Percentiles rank a stretch among this genome's conserved stretches.
Evolutionary conservation across 768 basidiomycete genomes (phyloP).

Genomic region (Lactarius indigo): DNA sequence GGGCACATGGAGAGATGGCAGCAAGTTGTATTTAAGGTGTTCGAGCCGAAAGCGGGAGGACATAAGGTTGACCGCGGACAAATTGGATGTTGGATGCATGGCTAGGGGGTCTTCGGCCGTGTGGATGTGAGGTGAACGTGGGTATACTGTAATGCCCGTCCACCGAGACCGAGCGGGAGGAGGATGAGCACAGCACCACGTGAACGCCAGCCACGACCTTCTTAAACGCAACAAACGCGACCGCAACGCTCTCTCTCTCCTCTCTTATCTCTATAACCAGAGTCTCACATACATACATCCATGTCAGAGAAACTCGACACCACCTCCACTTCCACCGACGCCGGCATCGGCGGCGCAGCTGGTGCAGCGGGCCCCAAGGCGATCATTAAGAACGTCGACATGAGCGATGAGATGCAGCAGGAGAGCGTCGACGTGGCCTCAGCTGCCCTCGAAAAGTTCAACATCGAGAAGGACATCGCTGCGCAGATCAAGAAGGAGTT

Average conservation of each 20-base stretch:
- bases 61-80: neutral
- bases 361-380: constrained; percentile 58
- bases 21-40: neutral
- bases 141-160: neutral
- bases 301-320: constrained; percentile 51
- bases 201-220: neutral
- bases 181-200: constrained; percentile 4
- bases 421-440: constrained; percentile 86
- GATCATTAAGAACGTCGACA: constrained; percentile 95
- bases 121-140: neutral
- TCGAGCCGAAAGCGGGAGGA: neutral
- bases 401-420: constrained; percentile 96
- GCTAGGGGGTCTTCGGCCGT: neutral
- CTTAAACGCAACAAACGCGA: neutral
- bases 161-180: neutral
- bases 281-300: constrained; percentile 20
- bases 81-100: neutral
- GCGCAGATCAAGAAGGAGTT: constrained; percentile 98
- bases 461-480: constrained; percentile 97
- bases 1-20: neutral
- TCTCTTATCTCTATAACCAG: neutral
- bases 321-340: constrained; percentile 53
- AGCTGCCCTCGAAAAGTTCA: constrained; percentile 83
- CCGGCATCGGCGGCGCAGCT: constrained; percentile 37
- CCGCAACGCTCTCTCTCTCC: neutral